Base-by-base conservation (phyloP, 805 yeast genomes). In the Saccharomycopsis selenospora region DNA sequence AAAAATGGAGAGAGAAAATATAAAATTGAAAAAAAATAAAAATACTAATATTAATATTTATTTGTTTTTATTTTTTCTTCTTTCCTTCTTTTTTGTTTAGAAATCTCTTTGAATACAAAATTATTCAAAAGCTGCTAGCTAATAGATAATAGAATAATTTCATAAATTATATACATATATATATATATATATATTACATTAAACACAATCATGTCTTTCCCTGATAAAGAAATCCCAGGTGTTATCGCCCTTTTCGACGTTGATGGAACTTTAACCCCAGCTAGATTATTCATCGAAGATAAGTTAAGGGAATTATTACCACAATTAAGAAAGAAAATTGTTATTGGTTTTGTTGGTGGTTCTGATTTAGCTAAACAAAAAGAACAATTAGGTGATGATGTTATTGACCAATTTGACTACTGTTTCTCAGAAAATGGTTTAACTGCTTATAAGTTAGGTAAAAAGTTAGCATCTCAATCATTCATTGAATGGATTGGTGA, bases 241-340 rank as follows among this genome's bases (percentile, higher is more conserved):
- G 84, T 87, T 55, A 75, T 93, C 62, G 95, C 87, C 58, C 80
- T 93, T 57, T 93, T 93, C 70, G 99, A 93, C 63, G 99, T 93
- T 58, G 99, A 93, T 66, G 99, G 97, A 57, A 93, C 99, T 50
- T 77, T 93, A 68, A 91, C 98, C 38, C 99, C 98, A 58, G 98
- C 99, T 48, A 88, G 99, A 75, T 77, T 82, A 65, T 66, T 63
- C 36, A 69, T 85, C 59, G 80, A 89, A 54, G 77, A 79, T 61
- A 96, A 89, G 69, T 84, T 93, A 82, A 77, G 71, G 63, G 68
- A 76, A 55, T 71, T 85, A 40, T 77, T 93, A 61, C 65, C 68
- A 53, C 78, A 82, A 58, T 79, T 93, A 65, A 85, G 96, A 72
- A 75, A 88, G 74, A 90, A 91, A 75, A 91, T 79, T 60, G 96